These are phyloP conservation scores for Magnaporthiopsis rhizophila DNA, from an alignment of 2,329 filamentous ascomycete species.

Conservation along the genomic window DNA sequence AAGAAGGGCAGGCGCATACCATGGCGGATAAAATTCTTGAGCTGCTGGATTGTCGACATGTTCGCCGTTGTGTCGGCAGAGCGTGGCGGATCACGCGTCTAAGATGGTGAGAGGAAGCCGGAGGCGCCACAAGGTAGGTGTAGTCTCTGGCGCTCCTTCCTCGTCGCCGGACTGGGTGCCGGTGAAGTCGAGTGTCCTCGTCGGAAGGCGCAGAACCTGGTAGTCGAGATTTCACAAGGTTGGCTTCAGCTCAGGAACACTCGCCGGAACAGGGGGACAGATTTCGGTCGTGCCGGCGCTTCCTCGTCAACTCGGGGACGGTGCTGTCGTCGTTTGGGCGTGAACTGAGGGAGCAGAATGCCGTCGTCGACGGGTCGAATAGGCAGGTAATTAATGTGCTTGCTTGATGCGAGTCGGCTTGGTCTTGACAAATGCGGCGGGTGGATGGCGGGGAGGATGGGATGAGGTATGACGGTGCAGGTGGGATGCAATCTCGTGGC, in stretches of 20 bases:
- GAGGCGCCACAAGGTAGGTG: not conserved
- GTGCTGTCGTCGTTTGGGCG: not conserved
- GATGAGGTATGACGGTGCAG: not conserved
- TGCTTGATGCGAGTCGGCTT: not conserved
- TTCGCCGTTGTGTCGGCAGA: not conserved
- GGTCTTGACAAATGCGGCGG: not conserved
- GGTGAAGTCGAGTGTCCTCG: not conserved
- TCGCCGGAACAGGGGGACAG: not conserved
- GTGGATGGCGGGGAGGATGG: not conserved
- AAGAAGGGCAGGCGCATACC: conserved; percentile 36
- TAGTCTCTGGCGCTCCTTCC: conserved; percentile 3
- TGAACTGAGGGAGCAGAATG: too few species aligned
- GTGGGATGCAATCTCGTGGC: not conserved
- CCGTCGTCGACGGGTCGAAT: not conserved
- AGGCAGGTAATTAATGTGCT: not conserved
- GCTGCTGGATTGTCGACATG: conserved; percentile 78
- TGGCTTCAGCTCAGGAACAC: not conserved
- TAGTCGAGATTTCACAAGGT: not conserved
- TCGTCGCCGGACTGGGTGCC: not conserved
- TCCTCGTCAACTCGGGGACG: not conserved
- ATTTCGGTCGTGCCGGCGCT: not conserved
- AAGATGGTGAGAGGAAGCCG: not conserved
- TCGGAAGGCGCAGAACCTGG: not conserved
- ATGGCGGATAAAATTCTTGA: conserved; percentile 97
- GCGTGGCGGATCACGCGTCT: not conserved